Conservation (phyloP, 371 early-diverging fungal genomes). For the Rhizopus arrhizus region DNA sequence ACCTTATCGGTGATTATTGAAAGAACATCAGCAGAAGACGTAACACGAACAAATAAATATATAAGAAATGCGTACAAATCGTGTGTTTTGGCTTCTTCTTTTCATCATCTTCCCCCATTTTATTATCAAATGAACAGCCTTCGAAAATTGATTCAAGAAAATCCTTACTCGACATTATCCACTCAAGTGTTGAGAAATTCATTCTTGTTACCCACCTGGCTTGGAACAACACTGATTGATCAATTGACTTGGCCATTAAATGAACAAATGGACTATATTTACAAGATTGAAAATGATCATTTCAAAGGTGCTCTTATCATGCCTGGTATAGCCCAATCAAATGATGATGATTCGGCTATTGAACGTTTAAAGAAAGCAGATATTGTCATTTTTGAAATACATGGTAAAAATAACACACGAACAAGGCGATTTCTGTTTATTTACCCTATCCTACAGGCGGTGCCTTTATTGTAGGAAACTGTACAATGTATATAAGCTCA, state of each 20-base stretch:
- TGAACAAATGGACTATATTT: slow-evolving; percentile 18
- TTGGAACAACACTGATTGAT: slow-evolving; percentile 1
- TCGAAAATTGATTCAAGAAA: too few species aligned
- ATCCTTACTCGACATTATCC: too few species aligned
- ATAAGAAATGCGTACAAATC: too few species aligned
- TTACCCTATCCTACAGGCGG: slow-evolving; percentile 27
- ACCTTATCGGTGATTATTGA: too few species aligned
- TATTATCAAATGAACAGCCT: too few species aligned
- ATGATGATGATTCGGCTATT: slow-evolving; percentile 21
- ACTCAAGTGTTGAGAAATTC: too few species aligned
- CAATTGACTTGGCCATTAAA: slow-evolving; percentile 20
- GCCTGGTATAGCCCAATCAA: slow-evolving; percentile 16
- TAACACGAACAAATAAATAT: too few species aligned
- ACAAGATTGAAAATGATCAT: slow-evolving; percentile 20
- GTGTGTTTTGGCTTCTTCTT: too few species aligned
- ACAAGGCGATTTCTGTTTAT: background rate
- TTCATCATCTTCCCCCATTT: too few species aligned
- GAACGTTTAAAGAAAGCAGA: slow-evolving; percentile 29
- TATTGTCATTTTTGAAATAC: slow-evolving; percentile 46
- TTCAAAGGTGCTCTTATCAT: slow-evolving; percentile 24
- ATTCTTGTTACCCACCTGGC: too few species aligned
- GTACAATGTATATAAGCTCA: slow-evolving; percentile 45
- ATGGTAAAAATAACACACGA: slow-evolving; percentile 17
- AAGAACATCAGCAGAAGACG: too few species aligned
- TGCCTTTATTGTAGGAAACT: slow-evolving; percentile 40